Conservation (phyloP, 495 filamentous ascomycete genomes). For the Penicillium verhagenii region DNA sequence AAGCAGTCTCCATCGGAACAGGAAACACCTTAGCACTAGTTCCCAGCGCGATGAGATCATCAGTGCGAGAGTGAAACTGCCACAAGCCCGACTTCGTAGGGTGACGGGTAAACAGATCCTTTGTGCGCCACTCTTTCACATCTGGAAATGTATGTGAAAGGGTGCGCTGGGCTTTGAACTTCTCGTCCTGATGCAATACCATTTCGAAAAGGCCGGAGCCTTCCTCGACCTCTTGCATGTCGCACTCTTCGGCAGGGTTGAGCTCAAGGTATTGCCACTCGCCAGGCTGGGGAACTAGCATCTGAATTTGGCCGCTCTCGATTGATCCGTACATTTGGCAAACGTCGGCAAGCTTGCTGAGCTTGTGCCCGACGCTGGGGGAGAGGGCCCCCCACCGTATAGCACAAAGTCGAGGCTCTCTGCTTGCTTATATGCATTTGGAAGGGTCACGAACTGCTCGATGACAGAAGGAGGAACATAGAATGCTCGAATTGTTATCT, state of each 20-base stretch:
- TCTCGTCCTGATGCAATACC: constrained; percentile 24
- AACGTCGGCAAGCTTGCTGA: constrained; percentile 26
- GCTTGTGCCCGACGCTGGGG: constrained; percentile 14
- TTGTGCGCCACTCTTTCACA: constrained; percentile 46
- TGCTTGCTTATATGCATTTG: constrained; percentile 15
- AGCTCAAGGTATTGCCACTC: constrained; percentile 54
- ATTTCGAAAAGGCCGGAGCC: constrained; percentile 40
- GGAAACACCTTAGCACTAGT: constrained; percentile 13
- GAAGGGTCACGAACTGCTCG: constrained; percentile 23
- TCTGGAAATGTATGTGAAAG: constrained; percentile 25
- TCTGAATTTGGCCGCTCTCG: constrained; percentile 21
- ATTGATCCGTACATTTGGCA: constrained; percentile 27
- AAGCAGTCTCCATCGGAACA: constrained; percentile 9
- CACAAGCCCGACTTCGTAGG: constrained; percentile 46
- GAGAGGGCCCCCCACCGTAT: constrained; percentile 27
- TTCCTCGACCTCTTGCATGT: constrained; percentile 39
- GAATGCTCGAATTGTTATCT: constrained; percentile 16
- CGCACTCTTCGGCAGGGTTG: constrained; percentile 44
- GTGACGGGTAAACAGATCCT: constrained; percentile 54
- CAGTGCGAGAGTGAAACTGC: constrained; percentile 49
- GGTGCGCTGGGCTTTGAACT: constrained; percentile 4
- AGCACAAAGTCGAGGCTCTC: constrained; percentile 23
- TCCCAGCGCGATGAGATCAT: constrained; percentile 38
- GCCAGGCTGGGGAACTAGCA: constrained; percentile 19
- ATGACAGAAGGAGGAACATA: constrained; percentile 22